phyloP scores from a whole-genome alignment of 2,329 filamentous ascomycete genomes.

The Dothideomycetes sp. region DNA sequence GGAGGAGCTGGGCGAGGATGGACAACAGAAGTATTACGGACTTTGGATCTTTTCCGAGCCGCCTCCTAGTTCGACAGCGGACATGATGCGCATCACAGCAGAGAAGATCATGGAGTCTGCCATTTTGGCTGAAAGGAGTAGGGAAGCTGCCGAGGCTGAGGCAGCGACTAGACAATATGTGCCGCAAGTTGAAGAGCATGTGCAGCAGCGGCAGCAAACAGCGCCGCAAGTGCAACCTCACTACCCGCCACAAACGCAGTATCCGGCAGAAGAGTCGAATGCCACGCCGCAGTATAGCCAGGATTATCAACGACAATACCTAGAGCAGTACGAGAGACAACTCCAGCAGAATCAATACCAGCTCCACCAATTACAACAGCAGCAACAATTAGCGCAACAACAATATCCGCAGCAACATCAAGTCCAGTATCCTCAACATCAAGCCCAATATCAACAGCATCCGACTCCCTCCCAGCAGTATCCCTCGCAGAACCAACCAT shows the following conservation, averaged over 20 bases:
- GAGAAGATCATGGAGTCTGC: slow-evolving; percentile 46
- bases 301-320: slow-evolving; percentile 10
- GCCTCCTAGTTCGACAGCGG: slow-evolving; percentile 42
- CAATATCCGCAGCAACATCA: slow-evolving; percentile 7
- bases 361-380: slow-evolving; percentile 7
- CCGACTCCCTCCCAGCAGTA: slow-evolving; percentile 2
- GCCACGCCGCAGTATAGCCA: too few species aligned
- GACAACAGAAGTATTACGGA: slow-evolving; percentile 39
- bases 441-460: slow-evolving; percentile 7
- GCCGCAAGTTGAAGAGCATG: slow-evolving; percentile 12
- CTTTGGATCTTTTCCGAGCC: slow-evolving; percentile 56
- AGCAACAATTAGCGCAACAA: slow-evolving; percentile 4
- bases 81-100: slow-evolving; percentile 38
- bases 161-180: slow-evolving; percentile 10
- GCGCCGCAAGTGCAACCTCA: slow-evolving; percentile 6
- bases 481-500: slow-evolving; percentile 1
- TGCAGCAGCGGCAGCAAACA: slow-evolving; percentile 8
- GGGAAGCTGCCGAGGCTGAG: slow-evolving; percentile 31
- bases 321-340: slow-evolving; percentile 6
- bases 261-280: slow-evolving; percentile 6
- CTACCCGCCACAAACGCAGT: slow-evolving; percentile 9
- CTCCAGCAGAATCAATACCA: slow-evolving; percentile 5
- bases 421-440: slow-evolving; percentile 4
- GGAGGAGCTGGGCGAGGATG: slow-evolving; percentile 23
- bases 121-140: slow-evolving; percentile 37